Evolutionary conservation across 2,329 filamentous ascomycete genomes (phyloP), one percentile per base, ranked within the genome.

Genomic region (Paecilomyces formosus): DNA sequence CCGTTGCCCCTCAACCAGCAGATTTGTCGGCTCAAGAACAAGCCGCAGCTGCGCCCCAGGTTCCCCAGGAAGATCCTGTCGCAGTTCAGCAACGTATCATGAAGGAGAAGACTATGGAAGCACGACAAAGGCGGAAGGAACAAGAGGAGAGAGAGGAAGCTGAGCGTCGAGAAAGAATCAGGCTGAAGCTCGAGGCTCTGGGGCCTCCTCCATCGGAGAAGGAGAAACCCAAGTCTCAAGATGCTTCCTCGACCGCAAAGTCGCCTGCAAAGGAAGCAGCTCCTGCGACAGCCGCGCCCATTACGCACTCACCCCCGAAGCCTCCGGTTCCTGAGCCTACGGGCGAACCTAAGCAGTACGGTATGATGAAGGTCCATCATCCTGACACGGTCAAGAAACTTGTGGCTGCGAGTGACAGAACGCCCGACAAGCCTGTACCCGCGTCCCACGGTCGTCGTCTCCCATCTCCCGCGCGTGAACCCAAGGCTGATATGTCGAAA

Each of bases 351-450:
- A 82, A 82, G 59, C 82, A 85, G 65, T 85, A 84, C 69, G 82
- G 82, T 51, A 80, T 85, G 79, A 85, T 85, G 79, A 85, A 84
- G 69, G 79, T 85, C 9, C 82, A 85, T 66, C 81, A 82, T 64
- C 76, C 82, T 28, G 81, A 84, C 58, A 73, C 79, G 5, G 79
- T 83, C 28, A 79, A 78, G 65, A 79, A 75, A 64, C 64, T 77
- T 50, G 69, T 73, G 52, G 66, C 70, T 53, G 68, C 70, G 26
- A 70, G 67, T 59, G 72, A 76, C 54, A 70, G 67, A 56, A 65
- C 61, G 15, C 58, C 67, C 49, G 72, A 78, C 33, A 76, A 74
- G 59, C 56, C 69, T 21, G 22, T 62, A 7, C 39, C 60, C 15
- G 60, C 63, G 24, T 58, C 65, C 55, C 64, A 69, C 58, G 57